These are phyloP conservation scores for Theobroma grandiflorum DNA, from an alignment of 441 rosid genomes.

Conservation along the genomic window DNA sequence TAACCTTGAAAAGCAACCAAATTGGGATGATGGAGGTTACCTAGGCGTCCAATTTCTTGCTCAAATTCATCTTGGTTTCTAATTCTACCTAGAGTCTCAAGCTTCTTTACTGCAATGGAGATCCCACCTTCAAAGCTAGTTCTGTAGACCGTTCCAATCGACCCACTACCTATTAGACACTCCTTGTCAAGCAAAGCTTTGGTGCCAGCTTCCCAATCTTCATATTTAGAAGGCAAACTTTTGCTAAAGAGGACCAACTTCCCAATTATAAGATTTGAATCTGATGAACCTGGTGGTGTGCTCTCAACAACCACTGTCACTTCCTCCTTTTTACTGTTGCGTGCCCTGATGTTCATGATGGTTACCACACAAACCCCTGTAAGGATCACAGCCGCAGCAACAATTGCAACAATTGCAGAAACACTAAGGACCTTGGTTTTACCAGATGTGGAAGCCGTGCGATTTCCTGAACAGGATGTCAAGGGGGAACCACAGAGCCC, in stretches of 20 bases:
- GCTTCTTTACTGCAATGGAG: constrained; percentile 94
- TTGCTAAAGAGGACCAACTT: constrained; percentile 95
- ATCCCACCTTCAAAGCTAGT: constrained; percentile 86
- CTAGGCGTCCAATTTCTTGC: constrained; percentile 83
- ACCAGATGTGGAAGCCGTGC: constrained; percentile 38
- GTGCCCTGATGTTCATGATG: constrained; percentile 82
- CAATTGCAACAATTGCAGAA: constrained; percentile 84
- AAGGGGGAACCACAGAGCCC: constrained; percentile 83
- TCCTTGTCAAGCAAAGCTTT: constrained; percentile 95
- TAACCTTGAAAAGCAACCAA: constrained; percentile 87
- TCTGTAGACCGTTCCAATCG: constrained; percentile 84
- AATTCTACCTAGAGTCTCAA: constrained; percentile 84
- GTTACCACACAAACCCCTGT: constrained; percentile 80
- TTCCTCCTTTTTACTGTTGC: constrained; percentile 55
- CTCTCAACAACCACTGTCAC: constrained; percentile 66
- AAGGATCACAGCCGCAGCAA: constrained; percentile 85
- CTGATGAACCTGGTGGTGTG: constrained; percentile 78
- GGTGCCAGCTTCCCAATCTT: constrained; percentile 96
- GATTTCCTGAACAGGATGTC: constrained; percentile 53
- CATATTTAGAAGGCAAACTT: constrained; percentile 85
- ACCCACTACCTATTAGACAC: constrained; percentile 78
- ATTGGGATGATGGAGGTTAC: constrained; percentile 75
- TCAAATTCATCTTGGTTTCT: constrained; percentile 94
- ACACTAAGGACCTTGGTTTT: constrained; percentile 62
- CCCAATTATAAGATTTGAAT: constrained; percentile 76